Percentiles rank a stretch among this genome's conserved stretches.
Evolutionary conservation across 352 stramenopile genomes (phyloP).

Genomic region (Globisporangium parvum): DNA sequence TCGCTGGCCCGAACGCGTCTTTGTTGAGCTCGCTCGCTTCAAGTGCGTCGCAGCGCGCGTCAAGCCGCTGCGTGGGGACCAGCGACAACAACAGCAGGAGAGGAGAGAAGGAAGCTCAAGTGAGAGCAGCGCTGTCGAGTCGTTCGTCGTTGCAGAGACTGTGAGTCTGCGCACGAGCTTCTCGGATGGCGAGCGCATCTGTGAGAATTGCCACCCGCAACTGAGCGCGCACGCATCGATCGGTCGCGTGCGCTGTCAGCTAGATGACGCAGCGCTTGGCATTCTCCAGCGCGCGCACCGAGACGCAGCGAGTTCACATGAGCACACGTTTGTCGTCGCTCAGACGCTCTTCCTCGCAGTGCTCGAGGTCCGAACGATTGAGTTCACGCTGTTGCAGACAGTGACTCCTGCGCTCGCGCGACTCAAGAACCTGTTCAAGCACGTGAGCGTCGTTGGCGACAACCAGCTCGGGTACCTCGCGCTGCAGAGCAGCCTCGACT

Average conservation of each 20-base stretch:
- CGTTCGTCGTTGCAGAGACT: slow-evolving; percentile 28
- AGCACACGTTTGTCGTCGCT: neutral
- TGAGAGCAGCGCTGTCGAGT: slow-evolving; percentile 11
- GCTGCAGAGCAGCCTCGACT: slow-evolving; percentile 49
- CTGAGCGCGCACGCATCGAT: slow-evolving; percentile 34
- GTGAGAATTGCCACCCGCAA: slow-evolving; percentile 38
- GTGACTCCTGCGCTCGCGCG: slow-evolving; percentile 4
- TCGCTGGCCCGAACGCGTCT: slow-evolving; percentile 35
- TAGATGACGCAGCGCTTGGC: slow-evolving; percentile 23
- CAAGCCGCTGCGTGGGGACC: no score
- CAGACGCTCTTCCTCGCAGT: slow-evolving; percentile 43
- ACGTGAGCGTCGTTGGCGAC: slow-evolving; percentile 46
- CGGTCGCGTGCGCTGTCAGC: slow-evolving; percentile 38
- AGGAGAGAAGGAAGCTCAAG: neutral
- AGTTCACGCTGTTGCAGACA: slow-evolving; percentile 39
- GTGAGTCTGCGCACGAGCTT: slow-evolving; percentile 40
- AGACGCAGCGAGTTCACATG: slow-evolving; percentile 1
- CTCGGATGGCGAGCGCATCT: slow-evolving; percentile 42
- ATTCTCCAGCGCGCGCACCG: slow-evolving; percentile 4
- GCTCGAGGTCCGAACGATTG: slow-evolving; percentile 41
- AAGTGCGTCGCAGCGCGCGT: slow-evolving; percentile 13
- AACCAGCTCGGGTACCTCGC: slow-evolving; percentile 49
- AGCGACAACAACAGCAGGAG: neutral
- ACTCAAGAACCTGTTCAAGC: slow-evolving; percentile 47
- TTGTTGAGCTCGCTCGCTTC: slow-evolving; percentile 31